phyloP scores from a whole-genome alignment of 257 asterid genomes.

The Nicotiana undulata region DNA sequence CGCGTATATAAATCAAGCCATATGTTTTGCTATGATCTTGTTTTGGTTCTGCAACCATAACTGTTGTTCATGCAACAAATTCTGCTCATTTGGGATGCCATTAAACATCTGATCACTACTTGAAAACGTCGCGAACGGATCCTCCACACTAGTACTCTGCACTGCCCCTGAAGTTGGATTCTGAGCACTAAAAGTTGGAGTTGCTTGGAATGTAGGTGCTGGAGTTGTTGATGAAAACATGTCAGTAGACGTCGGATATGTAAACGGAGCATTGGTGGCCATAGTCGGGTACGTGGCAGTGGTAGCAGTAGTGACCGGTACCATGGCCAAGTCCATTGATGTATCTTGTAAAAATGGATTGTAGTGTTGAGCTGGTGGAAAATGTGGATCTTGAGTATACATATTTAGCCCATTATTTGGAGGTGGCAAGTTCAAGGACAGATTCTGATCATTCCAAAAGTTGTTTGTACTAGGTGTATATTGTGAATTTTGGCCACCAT shows the following conservation, averaged over 20 bases:
- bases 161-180: background rate
- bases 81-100: constrained; percentile 31
- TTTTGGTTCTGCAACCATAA: constrained; percentile 75
- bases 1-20: constrained; percentile 12
- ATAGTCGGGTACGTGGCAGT: background rate
- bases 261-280: background rate
- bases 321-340: background rate
- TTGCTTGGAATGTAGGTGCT: constrained; percentile 4
- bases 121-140: constrained; percentile 41
- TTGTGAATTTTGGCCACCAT: background rate
- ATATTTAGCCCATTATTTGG: background rate
- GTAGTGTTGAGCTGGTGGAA: constrained; percentile 25
- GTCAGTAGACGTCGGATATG: background rate
- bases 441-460: background rate
- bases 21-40: constrained; percentile 59
- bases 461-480: background rate
- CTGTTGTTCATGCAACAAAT: constrained; percentile 44
- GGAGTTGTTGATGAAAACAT: background rate
- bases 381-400: background rate
- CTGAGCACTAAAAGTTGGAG: constrained; percentile 6
- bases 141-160: constrained; percentile 29
- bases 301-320: background rate
- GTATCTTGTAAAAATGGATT: constrained; percentile 61
- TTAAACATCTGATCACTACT: constrained; percentile 21
- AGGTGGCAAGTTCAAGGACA: background rate